Base-by-base conservation (phyloP, 257 asterid species). In the Misopates orontium region DNA sequence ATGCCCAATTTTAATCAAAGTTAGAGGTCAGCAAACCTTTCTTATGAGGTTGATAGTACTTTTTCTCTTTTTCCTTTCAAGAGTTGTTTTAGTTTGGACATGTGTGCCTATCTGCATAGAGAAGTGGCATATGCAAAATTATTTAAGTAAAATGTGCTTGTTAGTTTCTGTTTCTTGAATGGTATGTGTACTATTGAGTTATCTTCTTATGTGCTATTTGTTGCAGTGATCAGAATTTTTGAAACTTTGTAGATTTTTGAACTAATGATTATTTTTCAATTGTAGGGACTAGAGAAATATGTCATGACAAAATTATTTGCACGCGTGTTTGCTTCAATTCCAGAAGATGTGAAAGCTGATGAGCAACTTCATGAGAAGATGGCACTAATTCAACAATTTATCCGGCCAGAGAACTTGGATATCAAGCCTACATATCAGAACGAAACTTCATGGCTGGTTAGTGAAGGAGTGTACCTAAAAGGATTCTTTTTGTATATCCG, bases 361-460 rank as follows among this genome's bases (percentile, higher is more conserved):
- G 79, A 84, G 42, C 75, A 84, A 61, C 85, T 84, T 69, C 74
- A 77, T 39, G 79, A 84, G 32, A 84, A 84, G 60, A 81, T 84
- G 62, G 75, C 87, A 69, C 66, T 84, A 56, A 51, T 84, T 70
- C 87, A 84, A 74, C 90, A 84, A 41, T 84, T 84, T 74, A 65
- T 84, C 61, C 80, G 79, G 56, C 90, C 90, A 9, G 90, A 84
- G 64, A 76, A 84, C 66, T 70, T 84, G 81, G 90, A 84, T 72
- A 81, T 84, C 67, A 81, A 74, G 64, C 80, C 82, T 40, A 41
- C 62, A 55, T 84, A 66, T 77, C 82, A 79, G 65, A 84, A 78
- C 70, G 90, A 84, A 68, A 70, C 87, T 14, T 81, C 90, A 50
- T 84, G 90, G 90, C 54, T 84, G 83, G 90, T 84, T 64, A 71